Conservation (phyloP, 2,329 filamentous ascomycete species). For the Pseudocercospora fijiensis region DNA sequence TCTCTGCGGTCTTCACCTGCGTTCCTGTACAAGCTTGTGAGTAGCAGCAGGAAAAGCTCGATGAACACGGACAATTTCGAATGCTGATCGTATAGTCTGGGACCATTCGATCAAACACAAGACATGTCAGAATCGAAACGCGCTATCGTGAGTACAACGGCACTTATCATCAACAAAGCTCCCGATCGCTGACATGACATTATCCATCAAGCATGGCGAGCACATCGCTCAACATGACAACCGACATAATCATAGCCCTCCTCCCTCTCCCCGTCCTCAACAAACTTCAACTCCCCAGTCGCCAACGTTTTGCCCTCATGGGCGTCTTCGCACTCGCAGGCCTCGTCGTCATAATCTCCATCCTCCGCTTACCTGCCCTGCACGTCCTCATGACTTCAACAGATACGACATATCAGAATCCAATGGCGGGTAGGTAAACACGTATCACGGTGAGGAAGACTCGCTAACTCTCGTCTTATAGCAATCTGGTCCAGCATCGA, state of each 20-base stretch:
- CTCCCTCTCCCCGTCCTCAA: constrained; percentile 39
- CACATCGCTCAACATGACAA: constrained; percentile 39
- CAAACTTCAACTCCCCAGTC: constrained; percentile 35
- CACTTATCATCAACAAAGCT: constrained; percentile 19
- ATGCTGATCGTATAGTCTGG: constrained; percentile 41
- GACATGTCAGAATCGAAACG: constrained; percentile 13
- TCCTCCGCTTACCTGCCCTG: constrained; percentile 33
- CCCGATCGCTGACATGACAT: background rate
- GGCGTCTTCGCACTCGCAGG: constrained; percentile 38
- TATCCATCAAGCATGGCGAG: constrained; percentile 33
- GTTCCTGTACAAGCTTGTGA: constrained; percentile 37
- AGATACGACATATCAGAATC: constrained; percentile 35
- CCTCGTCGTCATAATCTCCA: constrained; percentile 35
- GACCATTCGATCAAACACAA: constrained; percentile 27
- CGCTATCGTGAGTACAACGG: constrained; percentile 4
- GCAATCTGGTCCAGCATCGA: constrained; percentile 40
- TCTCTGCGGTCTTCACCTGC: constrained; percentile 45
- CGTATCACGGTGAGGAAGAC: background rate
- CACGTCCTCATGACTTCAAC: constrained; percentile 28
- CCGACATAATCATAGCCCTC: constrained; percentile 38
- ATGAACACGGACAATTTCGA: background rate
- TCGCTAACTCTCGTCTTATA: background rate
- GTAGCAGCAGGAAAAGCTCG: background rate
- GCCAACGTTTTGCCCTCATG: constrained; percentile 37
- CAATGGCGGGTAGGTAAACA: constrained; percentile 21